A percentile compares a stretch with the other conserved stretches of the same genome.
Conservation (phyloP, 73 alveolate species). For the Paramecium octaurelia region DNA sequence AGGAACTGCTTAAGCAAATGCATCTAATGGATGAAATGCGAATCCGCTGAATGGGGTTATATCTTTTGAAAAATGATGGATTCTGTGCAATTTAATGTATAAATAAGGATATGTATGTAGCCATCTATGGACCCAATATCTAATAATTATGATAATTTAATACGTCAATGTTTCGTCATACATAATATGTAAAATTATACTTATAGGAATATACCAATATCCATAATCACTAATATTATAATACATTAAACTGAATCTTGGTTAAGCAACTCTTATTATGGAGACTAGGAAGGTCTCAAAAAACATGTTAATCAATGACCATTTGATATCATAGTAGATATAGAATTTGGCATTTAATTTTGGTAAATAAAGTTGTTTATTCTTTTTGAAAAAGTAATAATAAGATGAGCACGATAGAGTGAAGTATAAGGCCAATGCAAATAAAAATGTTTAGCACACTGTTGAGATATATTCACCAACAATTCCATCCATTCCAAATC, state of each 20-base stretch:
- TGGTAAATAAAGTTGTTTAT: slow-evolving; percentile 52
- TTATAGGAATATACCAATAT: slow-evolving; percentile 59
- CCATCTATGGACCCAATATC: slow-evolving; percentile 70
- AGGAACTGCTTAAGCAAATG: slow-evolving; percentile 69
- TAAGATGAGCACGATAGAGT: slow-evolving; percentile 30
- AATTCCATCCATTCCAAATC: slow-evolving; percentile 25
- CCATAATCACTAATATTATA: slow-evolving; percentile 60
- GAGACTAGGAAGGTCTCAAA: slow-evolving; percentile 67
- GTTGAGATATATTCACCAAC: slow-evolving; percentile 50
- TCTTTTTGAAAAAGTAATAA: slow-evolving; percentile 48
- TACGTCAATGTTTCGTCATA: slow-evolving; percentile 70
- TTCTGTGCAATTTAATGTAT: slow-evolving; percentile 61
- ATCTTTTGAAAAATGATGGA: slow-evolving; percentile 66
- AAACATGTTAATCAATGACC: slow-evolving; percentile 61
- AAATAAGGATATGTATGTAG: slow-evolving; percentile 66
- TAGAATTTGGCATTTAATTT: slow-evolving; percentile 53
- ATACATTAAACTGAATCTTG: slow-evolving; percentile 59
- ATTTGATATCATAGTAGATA: slow-evolving; percentile 57
- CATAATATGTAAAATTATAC: slow-evolving; percentile 62
- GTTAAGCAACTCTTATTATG: slow-evolving; percentile 57
- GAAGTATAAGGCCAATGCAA: slow-evolving; percentile 30
- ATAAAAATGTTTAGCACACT: slow-evolving; percentile 34
- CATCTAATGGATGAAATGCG: slow-evolving; percentile 74
- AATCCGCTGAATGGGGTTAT: slow-evolving; percentile 71
- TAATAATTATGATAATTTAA: neutral